These are phyloP conservation scores for Rosa multiflora DNA, from an alignment of 306 rosid genomes.

Conservation along the genomic window DNA sequence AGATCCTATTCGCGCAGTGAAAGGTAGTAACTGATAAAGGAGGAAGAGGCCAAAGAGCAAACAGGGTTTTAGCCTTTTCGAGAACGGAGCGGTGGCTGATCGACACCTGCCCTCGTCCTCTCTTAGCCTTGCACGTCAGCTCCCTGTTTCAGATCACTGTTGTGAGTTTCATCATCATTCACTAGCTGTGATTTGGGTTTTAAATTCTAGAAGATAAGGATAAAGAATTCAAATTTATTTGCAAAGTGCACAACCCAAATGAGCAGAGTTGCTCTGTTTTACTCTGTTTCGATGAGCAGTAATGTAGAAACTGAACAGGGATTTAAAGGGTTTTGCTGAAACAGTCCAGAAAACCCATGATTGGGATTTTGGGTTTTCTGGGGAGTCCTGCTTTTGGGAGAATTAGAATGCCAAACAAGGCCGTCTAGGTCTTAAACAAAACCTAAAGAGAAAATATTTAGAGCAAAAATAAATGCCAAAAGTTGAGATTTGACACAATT, in stretches of 20 bases:
- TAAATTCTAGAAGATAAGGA: background rate
- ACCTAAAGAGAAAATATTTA: background rate
- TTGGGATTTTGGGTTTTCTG: background rate
- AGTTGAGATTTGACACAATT: background rate
- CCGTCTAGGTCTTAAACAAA: slow-evolving; percentile 7
- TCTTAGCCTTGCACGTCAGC: slow-evolving; percentile 48
- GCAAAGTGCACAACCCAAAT: background rate
- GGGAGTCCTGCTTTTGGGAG: slow-evolving; percentile 1
- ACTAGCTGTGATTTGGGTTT: slow-evolving; percentile 9
- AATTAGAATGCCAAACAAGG: background rate
- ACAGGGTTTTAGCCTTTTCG: background rate
- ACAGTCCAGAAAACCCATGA: background rate
- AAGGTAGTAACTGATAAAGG: slow-evolving; percentile 1
- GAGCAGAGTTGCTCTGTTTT: background rate
- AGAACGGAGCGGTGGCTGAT: slow-evolving; percentile 28
- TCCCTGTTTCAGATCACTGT: slow-evolving; percentile 27
- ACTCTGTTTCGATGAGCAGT: background rate
- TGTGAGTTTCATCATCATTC: slow-evolving; percentile 10
- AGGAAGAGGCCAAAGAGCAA: background rate
- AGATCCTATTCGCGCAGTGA: slow-evolving; percentile 25
- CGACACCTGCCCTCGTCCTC: slow-evolving; percentile 53
- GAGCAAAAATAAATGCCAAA: background rate
- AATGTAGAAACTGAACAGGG: background rate
- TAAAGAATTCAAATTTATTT: background rate
- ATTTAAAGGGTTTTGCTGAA: background rate